Evolutionary conservation across 1,284 basidiomycete species (phyloP), one percentile per base, ranked within the genome.

Genomic region (Thecaphora thlaspeos): DNA sequence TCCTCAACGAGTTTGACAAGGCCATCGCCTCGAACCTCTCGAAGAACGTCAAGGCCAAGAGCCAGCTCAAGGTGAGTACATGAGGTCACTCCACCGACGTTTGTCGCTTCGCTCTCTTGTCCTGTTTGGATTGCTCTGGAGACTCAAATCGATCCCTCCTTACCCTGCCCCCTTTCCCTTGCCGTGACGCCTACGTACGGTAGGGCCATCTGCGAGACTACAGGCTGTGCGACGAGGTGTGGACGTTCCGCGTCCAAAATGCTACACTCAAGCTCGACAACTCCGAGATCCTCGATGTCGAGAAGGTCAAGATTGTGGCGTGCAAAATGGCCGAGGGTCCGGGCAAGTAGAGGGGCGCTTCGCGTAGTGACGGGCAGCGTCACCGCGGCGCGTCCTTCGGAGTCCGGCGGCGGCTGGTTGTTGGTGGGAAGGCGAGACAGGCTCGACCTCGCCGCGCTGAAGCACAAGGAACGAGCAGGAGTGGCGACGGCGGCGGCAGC

Each of bases 1-100:
- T 97, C 9, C 81, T 98, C 52, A 90, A 73, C 51, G 74, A 77
- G 49, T 77, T 77, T 38, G 75, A 77, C 49, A 68, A 70, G 47
- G 65, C 72, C 22, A 72, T 77, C 45, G 75, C 75, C 17, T 73
- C 73, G 41, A 73, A 73, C 19, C 61, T 77, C 4, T 46, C 37
- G 28, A 73, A 71, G 41, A 68, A 71, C 15, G 74, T 77, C 26
- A 76, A 75, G 52, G 68, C 68, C 2, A 77, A 77, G 38, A 57
- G 59, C 18, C 64, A 53, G 14, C 52, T 77, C 51, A 77, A 77
- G 59, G 72, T 73, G 38, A 40, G 61, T 28, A n/a, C n/a, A n/a
- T n/a, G n/a, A n/a, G n/a, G n/a, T n/a, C n/a, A n/a, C n/a, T n/a
- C n/a, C n/a, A n/a, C n/a, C n/a, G n/a, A n/a, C n/a, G n/a, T n/a